Base-by-base conservation (phyloP, 371 early-diverging fungal genomes). In the Mucor lusitanicus region DNA sequence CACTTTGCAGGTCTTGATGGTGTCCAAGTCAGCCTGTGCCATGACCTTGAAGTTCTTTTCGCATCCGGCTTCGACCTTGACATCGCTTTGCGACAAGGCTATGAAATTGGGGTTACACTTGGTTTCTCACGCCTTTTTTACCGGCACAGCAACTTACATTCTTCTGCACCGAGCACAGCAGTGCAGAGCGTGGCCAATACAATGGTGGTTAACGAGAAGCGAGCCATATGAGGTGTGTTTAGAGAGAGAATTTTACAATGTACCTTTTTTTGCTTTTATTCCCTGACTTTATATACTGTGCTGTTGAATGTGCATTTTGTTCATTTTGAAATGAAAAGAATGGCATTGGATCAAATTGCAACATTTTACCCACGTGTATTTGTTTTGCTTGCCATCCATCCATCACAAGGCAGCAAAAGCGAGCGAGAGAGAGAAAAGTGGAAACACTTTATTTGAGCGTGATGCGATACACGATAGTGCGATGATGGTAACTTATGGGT, bases 21-120 rank as follows among this genome's bases (percentile, higher is more conserved):
- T 33, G 35, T 83, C 79, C 8, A 88, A 71, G 33, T 88, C 85
- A 3, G 67, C 73, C 68, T 87, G 87, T 11, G 71, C 72, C 8
- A 67, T 33, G 3, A 69, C 61, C 9, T 63, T 70, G 33, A 67
- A 6, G 35, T 50, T 70, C 35, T 35, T 61, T 28, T 61, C 58
- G 35, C 70, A 69, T 13, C 32, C 55, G 8, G 58, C 65, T 23
- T 40, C 32, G 11, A 30, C 5, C 12, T 50, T 25, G 50, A 30
- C 54, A 32, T 15, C 35, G 9, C 19, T 25, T 37, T 37, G 37
- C 11, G 37, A 11, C n/a, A 28, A 23, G 27, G n/a, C 33, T 55
- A 44, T 64, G 15, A 17, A 54, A 40, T 21, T 28, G 17, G 9
- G 59, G 56, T 40, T 58, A 44, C 32, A 58, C 39, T 44, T 9